Conservation (phyloP, 257 asterid genomes). For the Fraxinus excelsior region DNA sequence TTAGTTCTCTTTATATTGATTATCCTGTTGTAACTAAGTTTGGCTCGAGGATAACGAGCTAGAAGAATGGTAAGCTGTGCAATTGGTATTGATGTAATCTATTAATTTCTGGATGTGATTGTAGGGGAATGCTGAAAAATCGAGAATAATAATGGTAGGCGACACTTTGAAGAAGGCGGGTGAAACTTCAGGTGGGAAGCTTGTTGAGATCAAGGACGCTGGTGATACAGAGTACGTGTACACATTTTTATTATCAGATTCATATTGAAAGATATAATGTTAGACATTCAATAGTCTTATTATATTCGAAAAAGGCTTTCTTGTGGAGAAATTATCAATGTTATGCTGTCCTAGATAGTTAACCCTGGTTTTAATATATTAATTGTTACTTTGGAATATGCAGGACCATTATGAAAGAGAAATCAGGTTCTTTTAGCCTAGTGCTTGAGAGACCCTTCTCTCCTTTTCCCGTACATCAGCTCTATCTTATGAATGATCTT, state of each 20-base stretch:
- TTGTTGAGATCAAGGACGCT: slow-evolving; percentile 69
- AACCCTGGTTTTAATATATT: background rate
- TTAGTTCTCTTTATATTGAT: background rate
- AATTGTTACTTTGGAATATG: slow-evolving; percentile 26
- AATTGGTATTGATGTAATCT: background rate
- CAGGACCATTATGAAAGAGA: slow-evolving; percentile 73
- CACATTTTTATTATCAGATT: slow-evolving; percentile 8
- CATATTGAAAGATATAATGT: background rate
- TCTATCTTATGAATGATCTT: slow-evolving; percentile 55
- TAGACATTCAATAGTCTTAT: background rate
- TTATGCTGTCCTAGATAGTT: background rate
- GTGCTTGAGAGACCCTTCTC: slow-evolving; percentile 86
- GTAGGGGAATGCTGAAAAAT: slow-evolving; percentile 94
- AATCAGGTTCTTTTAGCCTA: slow-evolving; percentile 74
- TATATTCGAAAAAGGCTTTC: background rate
- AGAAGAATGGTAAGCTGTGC: background rate
- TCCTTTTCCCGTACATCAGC: slow-evolving; percentile 84
- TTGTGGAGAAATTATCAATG: background rate
- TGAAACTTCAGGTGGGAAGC: slow-evolving; percentile 63
- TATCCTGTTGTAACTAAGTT: background rate
- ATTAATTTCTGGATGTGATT: slow-evolving; percentile 19
- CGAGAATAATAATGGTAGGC: slow-evolving; percentile 91
- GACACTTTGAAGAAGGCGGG: slow-evolving; percentile 86
- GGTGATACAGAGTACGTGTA: slow-evolving; percentile 73
- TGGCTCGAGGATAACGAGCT: slow-evolving; percentile 6